phyloP scores from a whole-genome alignment of 192 early-diverging fungal genomes.

The Entomortierella beljakovae region DNA sequence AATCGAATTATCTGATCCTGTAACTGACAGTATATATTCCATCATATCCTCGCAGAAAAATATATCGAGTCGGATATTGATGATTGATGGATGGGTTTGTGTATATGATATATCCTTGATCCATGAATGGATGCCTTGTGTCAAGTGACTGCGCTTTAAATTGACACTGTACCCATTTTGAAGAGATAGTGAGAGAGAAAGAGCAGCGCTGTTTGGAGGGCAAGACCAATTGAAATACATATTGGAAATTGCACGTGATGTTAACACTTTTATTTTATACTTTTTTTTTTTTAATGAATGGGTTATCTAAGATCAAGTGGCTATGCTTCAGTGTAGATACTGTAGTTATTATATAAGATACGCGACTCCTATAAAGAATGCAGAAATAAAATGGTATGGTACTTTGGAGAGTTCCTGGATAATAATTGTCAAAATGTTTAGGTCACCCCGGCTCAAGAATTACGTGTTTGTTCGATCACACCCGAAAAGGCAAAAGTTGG shows the following conservation, averaged over 20 bases:
- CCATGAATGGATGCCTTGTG: not conserved
- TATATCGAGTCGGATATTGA: not conserved
- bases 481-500: too few relatives aligned
- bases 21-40: not conserved
- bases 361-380: too few relatives aligned
- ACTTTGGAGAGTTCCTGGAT: too few relatives aligned
- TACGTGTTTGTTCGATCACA: too few relatives aligned
- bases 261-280: too few relatives aligned
- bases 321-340: too few relatives aligned
- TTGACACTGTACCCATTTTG: conserved; percentile 27
- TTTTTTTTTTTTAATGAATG: too few relatives aligned
- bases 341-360: too few relatives aligned
- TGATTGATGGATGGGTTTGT: conserved; percentile 14
- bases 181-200: conserved; percentile 39
- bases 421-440: too few relatives aligned
- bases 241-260: not conserved
- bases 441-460: too few relatives aligned
- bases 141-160: conserved; percentile 1
- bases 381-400: too few relatives aligned
- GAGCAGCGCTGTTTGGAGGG: not conserved
- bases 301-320: too few relatives aligned
- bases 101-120: not conserved
- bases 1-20: not conserved
- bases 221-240: not conserved
- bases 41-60: not conserved